phyloP scores from a whole-genome alignment of 768 basidiomycete species.

The Porphyrellus cyaneotinctus region DNA sequence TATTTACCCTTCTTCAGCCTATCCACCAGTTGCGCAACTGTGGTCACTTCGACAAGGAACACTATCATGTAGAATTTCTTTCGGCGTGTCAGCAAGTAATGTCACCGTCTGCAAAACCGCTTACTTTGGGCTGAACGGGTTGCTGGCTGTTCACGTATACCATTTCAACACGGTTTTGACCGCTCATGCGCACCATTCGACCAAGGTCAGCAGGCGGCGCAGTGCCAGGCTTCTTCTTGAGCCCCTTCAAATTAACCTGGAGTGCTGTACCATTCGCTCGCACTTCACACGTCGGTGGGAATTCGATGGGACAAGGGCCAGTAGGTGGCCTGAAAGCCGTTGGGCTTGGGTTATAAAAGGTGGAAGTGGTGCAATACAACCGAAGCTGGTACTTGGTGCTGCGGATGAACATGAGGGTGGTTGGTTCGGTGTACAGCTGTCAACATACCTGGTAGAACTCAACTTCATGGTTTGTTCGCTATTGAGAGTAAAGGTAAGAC shows the following conservation, averaged over 20 bases:
- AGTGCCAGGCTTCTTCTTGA: conserved; percentile 94
- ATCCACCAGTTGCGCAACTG: conserved; percentile 65
- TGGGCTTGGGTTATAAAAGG: conserved; percentile 54
- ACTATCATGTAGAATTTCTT: conserved; percentile 90
- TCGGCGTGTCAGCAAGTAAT: conserved; percentile 38
- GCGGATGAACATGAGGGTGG: conserved; percentile 11
- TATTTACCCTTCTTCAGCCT: conserved; percentile 66
- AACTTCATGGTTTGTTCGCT: conserved; percentile 63
- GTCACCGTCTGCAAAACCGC: conserved; percentile 10
- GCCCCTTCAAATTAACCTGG: conserved; percentile 75
- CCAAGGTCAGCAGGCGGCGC: conserved; percentile 82
- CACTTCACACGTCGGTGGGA: conserved; percentile 88
- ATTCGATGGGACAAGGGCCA: conserved; percentile 76
- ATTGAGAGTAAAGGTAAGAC: conserved; percentile 59
- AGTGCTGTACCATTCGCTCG: conserved; percentile 72
- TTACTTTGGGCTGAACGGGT: conserved; percentile 67
- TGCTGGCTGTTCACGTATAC: conserved; percentile 88
- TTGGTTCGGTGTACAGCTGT: not conserved
- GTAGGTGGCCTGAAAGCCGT: conserved; percentile 48
- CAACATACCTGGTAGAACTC: conserved; percentile 48
- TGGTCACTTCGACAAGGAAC: conserved; percentile 77
- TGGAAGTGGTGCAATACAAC: conserved; percentile 84
- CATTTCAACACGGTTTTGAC: conserved; percentile 74
- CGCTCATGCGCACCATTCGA: conserved; percentile 36
- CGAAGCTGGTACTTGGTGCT: conserved; percentile 77